Base-by-base conservation (phyloP, 331 rosid species). In the Phaseolus coccineus region DNA sequence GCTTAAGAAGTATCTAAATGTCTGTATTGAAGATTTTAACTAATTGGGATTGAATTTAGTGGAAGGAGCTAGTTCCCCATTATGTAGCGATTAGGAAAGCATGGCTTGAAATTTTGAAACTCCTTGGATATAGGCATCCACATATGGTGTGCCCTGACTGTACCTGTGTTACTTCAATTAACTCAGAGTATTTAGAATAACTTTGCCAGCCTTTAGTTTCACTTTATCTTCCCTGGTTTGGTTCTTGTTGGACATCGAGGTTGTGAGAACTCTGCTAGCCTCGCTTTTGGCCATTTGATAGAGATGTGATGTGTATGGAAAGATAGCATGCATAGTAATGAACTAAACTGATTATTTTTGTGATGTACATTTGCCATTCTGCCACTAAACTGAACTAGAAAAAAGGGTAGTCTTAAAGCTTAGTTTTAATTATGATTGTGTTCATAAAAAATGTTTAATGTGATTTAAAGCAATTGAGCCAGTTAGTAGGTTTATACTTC, bases 271-370 rank as follows among this genome's bases (percentile, higher is more conserved):
- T 47, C 4, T 62, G 47, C 19, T 35, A 19, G 22, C 22, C 22
- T 19, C 22, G 22, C 22, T 19, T 19, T 19, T 78, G 70, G 16
- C 44, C 63, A n/a, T 51, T 78, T 13, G 55, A 12, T 53, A 69
- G 25, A 35, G 55, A 59, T 22, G n/a, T 25, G 9, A 22, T 46
- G 44, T 46, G 24, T 35, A 11, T 59, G 56, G 56, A 48, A 57
- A 30, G 31, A 59, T 31, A 47, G 30, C 40, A 31, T 42, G 59
- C 16, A 27, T 55, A 39, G 78, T 15, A 59, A 61, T 44, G 10
- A 74, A 59, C 79, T 40, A 27, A 74, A 58, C 31, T 44, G 42
- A 15, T 24, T 39, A 58, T 27, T 58, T 58, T 51, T 58, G 6
- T 13, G 3, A 57, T 57, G 16, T 42, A 42, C 24, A 28, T 56